Evolutionary conservation across 352 stramenopile genomes (phyloP).

Genomic region (Phytophthora ramorum): DNA sequence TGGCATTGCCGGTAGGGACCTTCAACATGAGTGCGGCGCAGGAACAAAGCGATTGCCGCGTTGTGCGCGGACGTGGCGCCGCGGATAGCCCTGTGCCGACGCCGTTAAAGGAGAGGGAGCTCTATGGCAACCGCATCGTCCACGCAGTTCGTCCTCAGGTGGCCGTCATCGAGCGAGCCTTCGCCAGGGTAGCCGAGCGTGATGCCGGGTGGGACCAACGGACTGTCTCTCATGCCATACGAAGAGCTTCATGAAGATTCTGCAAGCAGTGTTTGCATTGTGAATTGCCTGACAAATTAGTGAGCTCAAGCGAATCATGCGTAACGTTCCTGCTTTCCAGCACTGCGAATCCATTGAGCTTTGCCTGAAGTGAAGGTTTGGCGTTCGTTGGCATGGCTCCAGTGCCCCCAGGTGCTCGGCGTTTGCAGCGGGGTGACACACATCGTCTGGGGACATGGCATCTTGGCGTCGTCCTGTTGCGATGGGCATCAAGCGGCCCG

Average conservation of each 20-base stretch:
- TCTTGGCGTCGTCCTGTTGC: constrained; percentile 1
- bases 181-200: neutral
- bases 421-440: constrained; percentile 28
- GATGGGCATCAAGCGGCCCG: constrained; percentile 23
- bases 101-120: constrained; percentile 16
- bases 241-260: constrained; percentile 24
- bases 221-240: constrained; percentile 33
- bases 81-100: constrained; percentile 19
- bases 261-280: neutral
- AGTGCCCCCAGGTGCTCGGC: neutral
- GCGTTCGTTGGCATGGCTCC: constrained; percentile 1
- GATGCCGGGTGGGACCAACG: constrained; percentile 31
- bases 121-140: constrained; percentile 37
- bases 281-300: neutral
- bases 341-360: constrained; percentile 2
- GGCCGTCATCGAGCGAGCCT: neutral
- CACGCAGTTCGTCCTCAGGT: constrained; percentile 1
- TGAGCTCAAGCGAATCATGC: neutral
- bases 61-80: constrained; percentile 1
- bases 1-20: constrained; percentile 1
- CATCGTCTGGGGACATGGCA: constrained; percentile 5
- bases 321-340: constrained; percentile 14
- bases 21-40: constrained; percentile 9
- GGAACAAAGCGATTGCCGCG: constrained; percentile 11
- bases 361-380: neutral